Evolutionary conservation across 768 basidiomycete genomes (phyloP).

Genomic region (Rhizopogon vesiculosus): DNA sequence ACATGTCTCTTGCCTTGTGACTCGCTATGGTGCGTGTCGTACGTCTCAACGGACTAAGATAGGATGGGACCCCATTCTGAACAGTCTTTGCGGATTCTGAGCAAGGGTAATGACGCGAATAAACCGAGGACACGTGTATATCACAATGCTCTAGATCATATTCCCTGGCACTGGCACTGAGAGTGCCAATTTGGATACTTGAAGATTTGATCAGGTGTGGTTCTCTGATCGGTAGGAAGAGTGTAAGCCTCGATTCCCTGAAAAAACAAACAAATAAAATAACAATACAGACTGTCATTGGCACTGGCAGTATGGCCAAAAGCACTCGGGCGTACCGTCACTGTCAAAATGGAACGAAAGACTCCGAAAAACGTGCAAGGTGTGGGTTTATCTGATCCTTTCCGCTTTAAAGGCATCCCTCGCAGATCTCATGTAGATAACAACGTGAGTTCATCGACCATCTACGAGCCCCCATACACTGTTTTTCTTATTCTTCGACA

Average conservation of each 20-base stretch:
- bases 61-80: not conserved
- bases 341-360: not conserved
- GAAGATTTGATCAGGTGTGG: no score
- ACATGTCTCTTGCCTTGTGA: not conserved
- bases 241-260: no score
- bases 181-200: not conserved
- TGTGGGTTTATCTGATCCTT: not conserved
- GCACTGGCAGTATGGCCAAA: not conserved
- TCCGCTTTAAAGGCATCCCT: not conserved
- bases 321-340: no score
- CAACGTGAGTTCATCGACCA: not conserved
- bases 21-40: not conserved
- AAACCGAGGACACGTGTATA: not conserved
- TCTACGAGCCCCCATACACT: not conserved
- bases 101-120: not conserved
- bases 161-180: not conserved
- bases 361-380: not conserved
- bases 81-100: not conserved
- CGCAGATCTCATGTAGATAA: not conserved
- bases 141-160: not conserved
- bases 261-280: no score
- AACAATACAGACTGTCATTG: not conserved
- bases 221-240: not conserved
- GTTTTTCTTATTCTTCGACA: not conserved
- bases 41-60: not conserved